phyloP scores from a whole-genome alignment of 2,329 filamentous ascomycete species.

The Exophiala sp. region DNA sequence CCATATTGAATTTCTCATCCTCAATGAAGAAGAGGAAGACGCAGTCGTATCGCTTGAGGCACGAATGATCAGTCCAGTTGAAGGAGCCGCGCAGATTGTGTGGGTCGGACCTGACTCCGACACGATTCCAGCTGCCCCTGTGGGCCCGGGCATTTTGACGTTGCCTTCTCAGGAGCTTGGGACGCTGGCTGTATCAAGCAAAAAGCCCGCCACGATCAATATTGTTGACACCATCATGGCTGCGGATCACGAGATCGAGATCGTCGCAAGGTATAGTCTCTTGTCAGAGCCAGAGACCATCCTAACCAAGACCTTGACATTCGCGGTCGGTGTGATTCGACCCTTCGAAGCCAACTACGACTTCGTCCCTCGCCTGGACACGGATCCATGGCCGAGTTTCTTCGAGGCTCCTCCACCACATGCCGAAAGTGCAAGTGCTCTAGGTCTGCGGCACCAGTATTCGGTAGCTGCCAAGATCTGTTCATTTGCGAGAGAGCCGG shows the following conservation, averaged over 20 bases:
- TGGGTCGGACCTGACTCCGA: conserved; percentile 42
- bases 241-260: conserved; percentile 60
- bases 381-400: conserved; percentile 77
- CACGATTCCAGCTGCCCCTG: conserved; percentile 26
- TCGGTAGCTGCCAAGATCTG: conserved; percentile 63
- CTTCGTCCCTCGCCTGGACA: conserved; percentile 70
- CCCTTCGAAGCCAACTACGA: conserved; percentile 93
- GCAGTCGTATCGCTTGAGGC: conserved; percentile 66
- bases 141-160: conserved; percentile 4
- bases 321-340: conserved; percentile 66
- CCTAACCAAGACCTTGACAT: conserved; percentile 65
- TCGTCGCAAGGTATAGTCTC: conserved; percentile 72
- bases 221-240: conserved; percentile 48
- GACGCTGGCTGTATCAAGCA: conserved; percentile 32
- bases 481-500: conserved; percentile 65
- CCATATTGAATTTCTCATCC: conserved; percentile 59
- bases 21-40: conserved; percentile 78
- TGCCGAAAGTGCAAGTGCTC: conserved; percentile 21
- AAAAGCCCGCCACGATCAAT: conserved; percentile 38
- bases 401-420: conserved; percentile 50
- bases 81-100: conserved; percentile 40
- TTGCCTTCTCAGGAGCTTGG: conserved; percentile 16
- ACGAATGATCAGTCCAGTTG: conserved; percentile 55
- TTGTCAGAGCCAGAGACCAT: conserved; percentile 72
- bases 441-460: conserved; percentile 76